phyloP scores from a whole-genome alignment of 1,139 yeast genomes.

The Diutina mesorugosa region DNA sequence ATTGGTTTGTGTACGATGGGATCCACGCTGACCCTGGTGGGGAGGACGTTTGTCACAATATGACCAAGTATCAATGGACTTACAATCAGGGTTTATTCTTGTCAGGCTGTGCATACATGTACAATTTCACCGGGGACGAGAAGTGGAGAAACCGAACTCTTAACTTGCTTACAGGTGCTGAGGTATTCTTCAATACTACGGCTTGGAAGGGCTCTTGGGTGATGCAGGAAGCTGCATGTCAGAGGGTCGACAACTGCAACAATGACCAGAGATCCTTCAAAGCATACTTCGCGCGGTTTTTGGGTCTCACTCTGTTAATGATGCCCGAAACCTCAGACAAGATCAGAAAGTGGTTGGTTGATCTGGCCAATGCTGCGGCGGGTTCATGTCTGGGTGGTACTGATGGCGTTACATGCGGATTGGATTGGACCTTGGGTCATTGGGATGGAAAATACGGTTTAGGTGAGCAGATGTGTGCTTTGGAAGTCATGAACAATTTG shows the following conservation, averaged over 20 bases:
- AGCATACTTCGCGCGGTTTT: conserved; percentile 54
- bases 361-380: conserved; percentile 55
- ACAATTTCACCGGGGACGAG: conserved; percentile 45
- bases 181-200: conserved; percentile 26
- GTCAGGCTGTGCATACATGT: conserved; percentile 62
- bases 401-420: conserved; percentile 71
- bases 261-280: conserved; percentile 71
- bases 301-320: conserved; percentile 47
- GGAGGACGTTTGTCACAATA: conserved; percentile 10
- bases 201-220: conserved; percentile 16
- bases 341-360: conserved; percentile 63
- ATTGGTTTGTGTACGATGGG: conserved; percentile 54
- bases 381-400: conserved; percentile 59
- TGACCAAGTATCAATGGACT: conserved; percentile 52
- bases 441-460: conserved; percentile 64
- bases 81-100: conserved; percentile 69
- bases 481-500: conserved; percentile 25
- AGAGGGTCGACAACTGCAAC: conserved; percentile 37
- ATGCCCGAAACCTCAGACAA: conserved; percentile 42
- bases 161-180: conserved; percentile 37
- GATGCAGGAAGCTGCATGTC: conserved; percentile 61
- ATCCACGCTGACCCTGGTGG: conserved; percentile 27
- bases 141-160: conserved; percentile 45
- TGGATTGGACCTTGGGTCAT: conserved; percentile 38
- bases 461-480: conserved; percentile 70